These are phyloP conservation scores for Gnaphalium uliginosum DNA, from an alignment of 129 eudicot species.

Conservation along the genomic window DNA sequence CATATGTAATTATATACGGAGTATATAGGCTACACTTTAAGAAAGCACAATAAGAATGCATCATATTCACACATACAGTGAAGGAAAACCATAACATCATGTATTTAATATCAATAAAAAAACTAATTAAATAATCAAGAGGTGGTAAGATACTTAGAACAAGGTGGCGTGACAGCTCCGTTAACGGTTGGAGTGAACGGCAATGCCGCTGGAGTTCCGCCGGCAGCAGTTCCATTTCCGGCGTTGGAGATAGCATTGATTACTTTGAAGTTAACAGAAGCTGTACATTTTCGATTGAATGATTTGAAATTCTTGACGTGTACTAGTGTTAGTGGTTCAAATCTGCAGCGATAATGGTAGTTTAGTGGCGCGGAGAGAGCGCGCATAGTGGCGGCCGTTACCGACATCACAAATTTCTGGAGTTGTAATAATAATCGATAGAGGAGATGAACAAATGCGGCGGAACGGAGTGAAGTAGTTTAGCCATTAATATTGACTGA, in stretches of 20 bases:
- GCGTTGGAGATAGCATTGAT: conserved; percentile 23
- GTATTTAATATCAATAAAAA: no score
- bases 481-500: no score
- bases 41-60: background rate
- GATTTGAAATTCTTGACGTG: background rate
- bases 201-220: conserved; percentile 28
- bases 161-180: conserved; percentile 23
- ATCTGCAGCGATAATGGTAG: background rate
- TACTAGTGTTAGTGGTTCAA: background rate
- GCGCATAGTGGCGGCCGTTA: background rate
- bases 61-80: no score
- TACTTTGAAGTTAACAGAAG: background rate
- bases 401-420: no score
- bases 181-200: conserved; percentile 12
- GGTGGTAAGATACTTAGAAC: conserved; percentile 27
- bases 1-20: background rate
- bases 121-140: background rate
- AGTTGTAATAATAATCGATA: no score
- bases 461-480: no score
- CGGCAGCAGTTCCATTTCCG: conserved; percentile 22
- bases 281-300: background rate
- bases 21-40: background rate
- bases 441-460: no score
- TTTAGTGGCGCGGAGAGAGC: background rate
- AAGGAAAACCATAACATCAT: no score